Base-by-base conservation (phyloP, 352 stramenopile genomes). In the Globisporangium okanoganense region DNA sequence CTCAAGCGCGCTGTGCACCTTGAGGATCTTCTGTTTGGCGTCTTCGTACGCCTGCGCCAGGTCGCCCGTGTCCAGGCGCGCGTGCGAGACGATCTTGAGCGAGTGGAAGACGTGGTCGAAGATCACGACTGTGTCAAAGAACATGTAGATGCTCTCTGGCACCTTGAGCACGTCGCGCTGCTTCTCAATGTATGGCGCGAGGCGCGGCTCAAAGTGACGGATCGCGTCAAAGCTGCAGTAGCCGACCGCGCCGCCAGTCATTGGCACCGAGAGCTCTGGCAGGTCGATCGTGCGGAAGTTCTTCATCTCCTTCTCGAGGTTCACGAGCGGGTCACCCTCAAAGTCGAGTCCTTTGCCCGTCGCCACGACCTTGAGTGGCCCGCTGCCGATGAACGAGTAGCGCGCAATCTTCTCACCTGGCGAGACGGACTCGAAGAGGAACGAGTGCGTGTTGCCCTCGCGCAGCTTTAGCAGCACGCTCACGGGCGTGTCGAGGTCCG, bases 51-150 rank as follows among this genome's bases (percentile, higher is more conserved):
- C 85, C 7, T 72, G 65, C 1, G 68, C 65, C 27, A 95, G 69
- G 61, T 94, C 71, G 16, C 53, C 69, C 20, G 80, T 90, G 68
- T 92, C 80, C 35, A 94, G 63, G 50, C 77, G 79, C 58, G 75
- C 84, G 59, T 96, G 88, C 38, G 83, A 94, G 22, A 95, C 83
- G 52, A 96, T 83, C 76, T 94, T 94, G 67, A 96, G 75, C 70
- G 88, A 91, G 71, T 96, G 86, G 66, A 93, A 93, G 9, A 94
- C 86, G 71, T 95, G 88, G 69, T 96, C 88, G 64, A 96, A 96
- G 33, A 95, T 85, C 44, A 96, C 81, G 43, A 95, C 76, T 56
- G 86, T 95, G 71, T 95, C 81, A 45, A 94, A 94, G 62, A 96
- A 85, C 88, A 96, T 96, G 70, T 94, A 96, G 65, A 94, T 89